Percentiles rank a stretch among this genome's conserved stretches.
Conservation (phyloP, 2,329 filamentous ascomycete species). For the Paecilomyces sp. region DNA sequence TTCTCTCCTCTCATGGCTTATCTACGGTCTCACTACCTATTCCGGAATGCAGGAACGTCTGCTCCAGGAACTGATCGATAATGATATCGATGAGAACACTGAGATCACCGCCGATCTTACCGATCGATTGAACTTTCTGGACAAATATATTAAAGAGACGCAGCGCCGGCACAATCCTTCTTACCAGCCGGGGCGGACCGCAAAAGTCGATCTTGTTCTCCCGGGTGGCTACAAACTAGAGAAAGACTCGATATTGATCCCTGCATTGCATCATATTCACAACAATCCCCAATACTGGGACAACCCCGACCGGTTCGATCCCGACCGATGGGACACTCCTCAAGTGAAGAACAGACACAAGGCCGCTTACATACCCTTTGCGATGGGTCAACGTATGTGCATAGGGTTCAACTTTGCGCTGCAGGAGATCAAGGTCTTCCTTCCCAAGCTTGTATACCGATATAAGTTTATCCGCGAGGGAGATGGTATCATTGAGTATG, state of each 20-base stretch:
- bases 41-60: constrained; percentile 50
- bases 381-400: constrained; percentile 50
- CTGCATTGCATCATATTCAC: not conserved
- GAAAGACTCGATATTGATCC: not conserved
- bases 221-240: constrained; percentile 49
- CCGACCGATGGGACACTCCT: constrained; percentile 53
- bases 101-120: constrained; percentile 41
- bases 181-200: constrained; percentile 54
- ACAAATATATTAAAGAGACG: constrained; percentile 55
- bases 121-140: constrained; percentile 30
- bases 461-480: constrained; percentile 51
- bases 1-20: constrained; percentile 51
- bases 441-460: constrained; percentile 52
- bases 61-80: constrained; percentile 51
- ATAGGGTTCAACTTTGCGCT: constrained; percentile 61
- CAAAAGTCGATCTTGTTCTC: constrained; percentile 49
- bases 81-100: constrained; percentile 38
- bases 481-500: constrained; percentile 49
- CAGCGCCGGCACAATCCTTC: constrained; percentile 55
- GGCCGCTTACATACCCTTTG: constrained; percentile 53
- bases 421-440: constrained; percentile 50
- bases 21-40: constrained; percentile 49
- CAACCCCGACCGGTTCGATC: constrained; percentile 51
- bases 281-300: constrained; percentile 41
- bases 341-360: constrained; percentile 46